phyloP scores from a whole-genome alignment of 106 monocot genomes.

The Chionographis japonica region DNA sequence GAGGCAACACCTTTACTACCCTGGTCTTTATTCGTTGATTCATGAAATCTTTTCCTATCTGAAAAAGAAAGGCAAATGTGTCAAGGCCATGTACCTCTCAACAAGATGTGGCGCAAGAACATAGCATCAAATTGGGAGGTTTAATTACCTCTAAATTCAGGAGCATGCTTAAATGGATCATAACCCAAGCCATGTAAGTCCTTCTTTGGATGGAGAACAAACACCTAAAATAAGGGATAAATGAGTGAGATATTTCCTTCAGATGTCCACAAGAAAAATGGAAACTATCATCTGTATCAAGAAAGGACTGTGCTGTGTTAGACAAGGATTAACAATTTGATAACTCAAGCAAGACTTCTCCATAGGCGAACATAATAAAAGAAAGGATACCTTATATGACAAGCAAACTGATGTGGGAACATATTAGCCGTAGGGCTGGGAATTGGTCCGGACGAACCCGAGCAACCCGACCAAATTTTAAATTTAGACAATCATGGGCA shows the following conservation, averaged over 20 bases:
- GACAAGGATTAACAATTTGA: too few species aligned
- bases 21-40: constrained; percentile 29
- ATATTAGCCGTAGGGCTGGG: too few species aligned
- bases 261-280: not conserved
- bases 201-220: constrained; percentile 82
- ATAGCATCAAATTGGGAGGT: not conserved
- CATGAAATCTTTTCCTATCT: constrained; percentile 69
- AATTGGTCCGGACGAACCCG: too few species aligned
- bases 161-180: constrained; percentile 97
- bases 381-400: too few species aligned
- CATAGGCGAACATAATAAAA: too few species aligned
- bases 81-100: constrained; percentile 8
- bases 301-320: too few species aligned
- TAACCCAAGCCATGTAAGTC: constrained; percentile 89
- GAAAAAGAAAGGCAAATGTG: constrained; percentile 15
- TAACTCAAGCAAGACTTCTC: too few species aligned
- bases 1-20: constrained; percentile 17
- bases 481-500: too few species aligned
- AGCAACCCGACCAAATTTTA: too few species aligned
- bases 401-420: too few species aligned
- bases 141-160: constrained; percentile 87
- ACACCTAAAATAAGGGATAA: constrained; percentile 39
- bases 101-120: not conserved
- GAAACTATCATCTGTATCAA: not conserved
- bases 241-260: not conserved